Evolutionary conservation across 2,329 filamentous ascomycete species (phyloP).

Genomic region (Pseudogymnoascus sp.): DNA sequence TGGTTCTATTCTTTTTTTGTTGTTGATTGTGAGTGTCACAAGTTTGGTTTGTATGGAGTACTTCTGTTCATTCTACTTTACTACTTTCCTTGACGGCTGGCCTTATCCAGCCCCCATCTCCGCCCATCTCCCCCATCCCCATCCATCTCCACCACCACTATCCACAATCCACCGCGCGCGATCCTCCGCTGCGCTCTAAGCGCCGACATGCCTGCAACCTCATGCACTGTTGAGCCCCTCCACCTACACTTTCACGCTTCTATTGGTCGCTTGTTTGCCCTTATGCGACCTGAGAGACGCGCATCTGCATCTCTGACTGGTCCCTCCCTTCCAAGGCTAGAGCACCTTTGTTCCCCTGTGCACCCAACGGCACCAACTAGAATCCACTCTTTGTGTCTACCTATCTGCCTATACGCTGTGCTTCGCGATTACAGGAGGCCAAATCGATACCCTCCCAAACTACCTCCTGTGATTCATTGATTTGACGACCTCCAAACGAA

Average conservation of each 20-base stretch:
- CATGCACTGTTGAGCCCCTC: conserved; percentile 13
- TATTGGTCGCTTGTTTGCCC: conserved; percentile 11
- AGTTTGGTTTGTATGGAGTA: too few relatives aligned
- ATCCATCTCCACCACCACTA: background rate
- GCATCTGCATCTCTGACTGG: conserved; percentile 21
- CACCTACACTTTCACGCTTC: background rate
- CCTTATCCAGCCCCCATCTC: background rate
- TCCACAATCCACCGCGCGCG: background rate
- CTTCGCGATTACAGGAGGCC: conserved; percentile 5
- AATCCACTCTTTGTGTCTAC: conserved; percentile 2
- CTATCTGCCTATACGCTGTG: background rate
- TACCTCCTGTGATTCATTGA: background rate
- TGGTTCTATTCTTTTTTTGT: background rate
- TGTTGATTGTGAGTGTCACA: too few relatives aligned
- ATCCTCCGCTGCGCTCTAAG: conserved; percentile 9
- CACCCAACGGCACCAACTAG: conserved; percentile 4
- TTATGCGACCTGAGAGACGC: conserved; percentile 19
- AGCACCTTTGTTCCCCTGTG: background rate
- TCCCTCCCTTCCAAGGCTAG: conserved; percentile 11
- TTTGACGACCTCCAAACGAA: background rate
- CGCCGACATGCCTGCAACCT: conserved; percentile 13
- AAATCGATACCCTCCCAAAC: background rate
- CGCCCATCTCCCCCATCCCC: too few relatives aligned
- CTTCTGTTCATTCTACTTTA: too few relatives aligned
- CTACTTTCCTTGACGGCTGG: background rate